Percentiles rank a stretch among this genome's conserved stretches.
Conservation (phyloP, 768 basidiomycete genomes). For the Russula sp. region DNA sequence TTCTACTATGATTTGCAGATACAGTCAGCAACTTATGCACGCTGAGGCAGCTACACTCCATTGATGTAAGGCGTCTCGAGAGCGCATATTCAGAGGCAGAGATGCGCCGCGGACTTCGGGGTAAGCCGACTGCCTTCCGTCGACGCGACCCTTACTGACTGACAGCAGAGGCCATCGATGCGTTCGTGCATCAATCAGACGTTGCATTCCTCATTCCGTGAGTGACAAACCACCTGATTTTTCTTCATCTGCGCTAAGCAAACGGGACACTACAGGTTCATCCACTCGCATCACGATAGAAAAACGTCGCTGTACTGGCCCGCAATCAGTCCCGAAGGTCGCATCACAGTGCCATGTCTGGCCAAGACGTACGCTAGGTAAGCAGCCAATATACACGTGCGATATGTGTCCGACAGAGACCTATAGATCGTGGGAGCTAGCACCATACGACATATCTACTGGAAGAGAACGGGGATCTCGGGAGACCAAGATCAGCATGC, state of each 20-base stretch:
- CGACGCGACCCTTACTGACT: neutral
- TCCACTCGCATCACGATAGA: slow-evolving; percentile 18
- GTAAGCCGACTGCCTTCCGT: neutral
- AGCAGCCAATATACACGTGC: neutral
- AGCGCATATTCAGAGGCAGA: slow-evolving; percentile 1
- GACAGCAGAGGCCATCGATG: slow-evolving; percentile 1
- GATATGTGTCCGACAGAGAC: neutral
- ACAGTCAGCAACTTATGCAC: neutral
- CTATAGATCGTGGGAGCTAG: slow-evolving; percentile 16
- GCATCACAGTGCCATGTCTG: slow-evolving; percentile 8
- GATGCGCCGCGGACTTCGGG: slow-evolving; percentile 2
- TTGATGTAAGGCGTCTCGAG: neutral
- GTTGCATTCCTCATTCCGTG: slow-evolving; percentile 17
- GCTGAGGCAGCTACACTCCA: slow-evolving; percentile 6
- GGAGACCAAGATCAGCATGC: neutral
- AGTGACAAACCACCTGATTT: neutral
- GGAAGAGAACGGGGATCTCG: slow-evolving; percentile 5
- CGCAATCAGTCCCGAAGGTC: neutral
- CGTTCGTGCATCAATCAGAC: neutral
- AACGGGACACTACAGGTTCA: slow-evolving; percentile 6
- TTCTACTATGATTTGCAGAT: neutral
- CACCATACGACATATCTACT: slow-evolving; percentile 14
- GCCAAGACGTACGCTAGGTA: slow-evolving; percentile 16
- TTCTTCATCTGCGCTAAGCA: neutral
- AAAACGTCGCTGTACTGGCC: slow-evolving; percentile 12